These are phyloP conservation scores for Leccinellum rugosiceps DNA, from an alignment of 768 basidiomycete genomes.

Conservation along the genomic window DNA sequence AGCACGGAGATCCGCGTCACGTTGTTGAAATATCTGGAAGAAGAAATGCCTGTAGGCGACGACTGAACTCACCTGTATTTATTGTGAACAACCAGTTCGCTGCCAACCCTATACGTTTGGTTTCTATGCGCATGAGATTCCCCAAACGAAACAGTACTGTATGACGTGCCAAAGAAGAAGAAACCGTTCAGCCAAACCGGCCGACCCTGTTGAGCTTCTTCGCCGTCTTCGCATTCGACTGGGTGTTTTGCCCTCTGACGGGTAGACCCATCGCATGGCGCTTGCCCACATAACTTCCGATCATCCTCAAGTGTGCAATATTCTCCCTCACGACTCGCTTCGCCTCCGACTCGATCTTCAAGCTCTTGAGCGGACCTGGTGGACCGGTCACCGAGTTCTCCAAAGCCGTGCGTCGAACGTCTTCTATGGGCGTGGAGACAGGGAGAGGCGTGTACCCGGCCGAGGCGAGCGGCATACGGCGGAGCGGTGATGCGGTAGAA, in stretches of 20 bases:
- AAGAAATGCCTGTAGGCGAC: conserved; percentile 92
- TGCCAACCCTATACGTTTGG: background rate
- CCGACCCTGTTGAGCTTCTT: conserved; percentile 86
- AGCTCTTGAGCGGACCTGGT: conserved; percentile 61
- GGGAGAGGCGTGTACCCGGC: conserved; percentile 49
- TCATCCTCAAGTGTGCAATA: conserved; percentile 88
- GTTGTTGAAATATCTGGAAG: conserved; percentile 88
- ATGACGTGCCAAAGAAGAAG: conserved; percentile 1
- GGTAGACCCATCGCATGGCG: conserved; percentile 92
- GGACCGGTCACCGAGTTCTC: conserved; percentile 35
- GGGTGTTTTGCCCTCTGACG: conserved; percentile 92
- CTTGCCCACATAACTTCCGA: conserved; percentile 91
- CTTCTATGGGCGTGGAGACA: conserved; percentile 34
- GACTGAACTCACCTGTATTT: conserved; percentile 51
- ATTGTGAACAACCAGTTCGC: background rate
- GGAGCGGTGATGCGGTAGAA: conserved; percentile 63
- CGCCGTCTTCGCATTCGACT: conserved; percentile 87
- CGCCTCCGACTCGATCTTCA: conserved; percentile 88
- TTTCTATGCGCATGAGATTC: conserved; percentile 2
- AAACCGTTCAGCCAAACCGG: conserved; percentile 41
- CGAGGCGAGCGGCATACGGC: conserved; percentile 63
- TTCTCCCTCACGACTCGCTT: conserved; percentile 81
- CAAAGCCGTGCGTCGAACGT: conserved; percentile 26
- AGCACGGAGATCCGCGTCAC: conserved; percentile 90
- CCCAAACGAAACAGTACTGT: conserved; percentile 6